phyloP scores from a whole-genome alignment of 2,329 filamentous ascomycete genomes.

The Fusarium algeriense region DNA sequence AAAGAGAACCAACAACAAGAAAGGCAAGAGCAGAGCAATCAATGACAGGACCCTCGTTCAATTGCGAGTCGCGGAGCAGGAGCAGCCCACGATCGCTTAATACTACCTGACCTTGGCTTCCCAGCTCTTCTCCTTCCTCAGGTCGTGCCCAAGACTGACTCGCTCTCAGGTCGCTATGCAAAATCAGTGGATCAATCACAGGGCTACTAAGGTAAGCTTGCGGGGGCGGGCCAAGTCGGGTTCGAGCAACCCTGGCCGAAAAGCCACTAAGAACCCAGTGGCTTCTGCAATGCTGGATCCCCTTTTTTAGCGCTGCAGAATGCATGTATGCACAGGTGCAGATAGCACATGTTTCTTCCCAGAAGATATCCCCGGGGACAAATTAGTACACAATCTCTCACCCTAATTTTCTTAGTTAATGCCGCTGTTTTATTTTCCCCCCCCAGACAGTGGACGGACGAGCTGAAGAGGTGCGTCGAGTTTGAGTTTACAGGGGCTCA shows the following conservation, averaged over 20 bases:
- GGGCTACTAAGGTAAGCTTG: slow-evolving; percentile 38
- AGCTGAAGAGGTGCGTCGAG: slow-evolving; percentile 1
- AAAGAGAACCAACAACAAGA: background rate
- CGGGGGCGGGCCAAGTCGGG: slow-evolving; percentile 46
- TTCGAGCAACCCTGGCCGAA: slow-evolving; percentile 28
- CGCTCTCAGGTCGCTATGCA: slow-evolving; percentile 23
- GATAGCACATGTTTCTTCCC: background rate
- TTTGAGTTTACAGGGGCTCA: slow-evolving; percentile 4
- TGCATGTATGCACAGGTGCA: background rate
- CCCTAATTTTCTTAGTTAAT: background rate
- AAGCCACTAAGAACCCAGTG: slow-evolving; percentile 10
- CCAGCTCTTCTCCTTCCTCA: background rate
- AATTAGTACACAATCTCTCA: background rate
- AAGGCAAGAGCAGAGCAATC: background rate
- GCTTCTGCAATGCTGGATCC: slow-evolving; percentile 22
- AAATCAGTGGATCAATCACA: slow-evolving; percentile 32
- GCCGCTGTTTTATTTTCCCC: background rate
- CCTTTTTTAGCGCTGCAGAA: slow-evolving; percentile 18
- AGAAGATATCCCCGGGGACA: background rate
- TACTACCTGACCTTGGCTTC: slow-evolving; percentile 17
- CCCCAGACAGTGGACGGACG: no score
- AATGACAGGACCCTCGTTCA: slow-evolving; percentile 2
- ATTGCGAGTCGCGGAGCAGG: slow-evolving; percentile 24
- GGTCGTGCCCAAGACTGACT: slow-evolving; percentile 36
- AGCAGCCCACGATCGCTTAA: slow-evolving; percentile 45